A percentile compares a stretch with the other conserved stretches of the same genome.
phyloP scores from a whole-genome alignment of 2,329 filamentous ascomycete species.

The Aspergillus spinulosporus region DNA sequence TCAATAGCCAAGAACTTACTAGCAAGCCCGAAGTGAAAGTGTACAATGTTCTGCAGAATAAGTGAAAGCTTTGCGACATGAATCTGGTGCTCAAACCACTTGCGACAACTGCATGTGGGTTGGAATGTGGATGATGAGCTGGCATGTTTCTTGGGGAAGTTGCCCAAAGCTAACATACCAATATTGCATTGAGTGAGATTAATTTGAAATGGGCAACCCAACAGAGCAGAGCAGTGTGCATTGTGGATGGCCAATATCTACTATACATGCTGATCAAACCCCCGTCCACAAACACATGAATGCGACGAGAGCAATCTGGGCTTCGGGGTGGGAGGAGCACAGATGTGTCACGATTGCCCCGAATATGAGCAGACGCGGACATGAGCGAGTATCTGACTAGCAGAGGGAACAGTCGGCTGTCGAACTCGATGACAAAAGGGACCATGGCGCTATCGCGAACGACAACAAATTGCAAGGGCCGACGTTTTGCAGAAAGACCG shows the following conservation, averaged over 20 bases:
- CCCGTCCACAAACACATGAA: too few species aligned
- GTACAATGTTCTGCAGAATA: neutral
- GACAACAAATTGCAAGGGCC: too few species aligned
- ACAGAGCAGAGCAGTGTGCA: neutral
- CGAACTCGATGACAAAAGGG: too few species aligned
- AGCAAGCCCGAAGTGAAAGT: neutral
- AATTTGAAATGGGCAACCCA: neutral
- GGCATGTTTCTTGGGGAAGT: neutral
- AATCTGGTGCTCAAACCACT: neutral
- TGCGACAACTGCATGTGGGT: neutral
- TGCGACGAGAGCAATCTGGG: too few species aligned
- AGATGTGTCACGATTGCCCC: too few species aligned
- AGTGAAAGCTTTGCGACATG: neutral
- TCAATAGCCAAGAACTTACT: neutral
- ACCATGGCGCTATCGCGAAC: too few species aligned
- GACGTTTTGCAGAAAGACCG: too few species aligned
- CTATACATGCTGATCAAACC: neutral
- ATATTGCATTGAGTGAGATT: neutral
- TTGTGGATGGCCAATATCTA: neutral
- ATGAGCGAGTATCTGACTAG: too few species aligned
- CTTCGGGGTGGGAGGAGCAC: too few species aligned
- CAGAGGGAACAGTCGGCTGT: too few species aligned
- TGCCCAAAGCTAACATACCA: neutral
- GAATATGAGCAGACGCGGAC: too few species aligned
- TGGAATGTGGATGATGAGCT: neutral